phyloP scores from a whole-genome alignment of 495 filamentous ascomycete species.

The Penicillium lagena region DNA sequence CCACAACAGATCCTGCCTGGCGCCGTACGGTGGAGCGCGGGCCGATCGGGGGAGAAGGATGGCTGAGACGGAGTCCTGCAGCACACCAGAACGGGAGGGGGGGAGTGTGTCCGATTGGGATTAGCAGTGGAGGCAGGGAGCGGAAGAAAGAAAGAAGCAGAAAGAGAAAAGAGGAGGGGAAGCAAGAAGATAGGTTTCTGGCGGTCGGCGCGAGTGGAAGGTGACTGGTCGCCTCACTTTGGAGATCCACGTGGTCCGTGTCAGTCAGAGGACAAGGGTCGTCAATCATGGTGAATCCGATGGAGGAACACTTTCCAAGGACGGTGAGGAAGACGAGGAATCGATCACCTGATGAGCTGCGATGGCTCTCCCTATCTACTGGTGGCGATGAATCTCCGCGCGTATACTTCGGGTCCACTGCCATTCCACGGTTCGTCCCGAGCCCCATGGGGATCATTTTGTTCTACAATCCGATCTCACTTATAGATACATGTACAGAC shows the following conservation, averaged over 20 bases:
- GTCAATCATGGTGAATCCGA: too few relatives aligned
- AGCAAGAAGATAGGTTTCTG: constrained; percentile 7
- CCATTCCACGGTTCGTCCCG: constrained; percentile 28
- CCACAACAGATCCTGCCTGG: neutral
- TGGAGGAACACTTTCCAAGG: too few relatives aligned
- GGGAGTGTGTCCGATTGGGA: too few relatives aligned
- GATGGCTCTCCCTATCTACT: too few relatives aligned
- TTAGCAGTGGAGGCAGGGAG: too few relatives aligned
- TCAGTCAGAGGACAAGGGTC: too few relatives aligned
- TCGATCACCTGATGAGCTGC: too few relatives aligned
- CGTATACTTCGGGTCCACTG: constrained; percentile 8
- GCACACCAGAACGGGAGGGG: neutral
- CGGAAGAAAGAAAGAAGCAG: neutral
- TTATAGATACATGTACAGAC: neutral
- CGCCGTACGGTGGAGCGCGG: neutral
- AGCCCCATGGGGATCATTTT: constrained; percentile 13
- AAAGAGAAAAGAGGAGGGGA: constrained; percentile 11
- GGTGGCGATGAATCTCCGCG: too few relatives aligned
- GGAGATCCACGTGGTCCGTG: constrained; percentile 35
- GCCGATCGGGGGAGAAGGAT: constrained; percentile 8
- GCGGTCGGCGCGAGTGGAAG: constrained; percentile 16
- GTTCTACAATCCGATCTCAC: neutral
- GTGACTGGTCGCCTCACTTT: constrained; percentile 34
- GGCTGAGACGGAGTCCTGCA: neutral
- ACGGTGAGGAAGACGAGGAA: too few relatives aligned